Evolutionary conservation across 2,329 filamentous ascomycete species (phyloP), one percentile per base, ranked within the genome.

Genomic region (Cadophora luteo-olivacea): DNA sequence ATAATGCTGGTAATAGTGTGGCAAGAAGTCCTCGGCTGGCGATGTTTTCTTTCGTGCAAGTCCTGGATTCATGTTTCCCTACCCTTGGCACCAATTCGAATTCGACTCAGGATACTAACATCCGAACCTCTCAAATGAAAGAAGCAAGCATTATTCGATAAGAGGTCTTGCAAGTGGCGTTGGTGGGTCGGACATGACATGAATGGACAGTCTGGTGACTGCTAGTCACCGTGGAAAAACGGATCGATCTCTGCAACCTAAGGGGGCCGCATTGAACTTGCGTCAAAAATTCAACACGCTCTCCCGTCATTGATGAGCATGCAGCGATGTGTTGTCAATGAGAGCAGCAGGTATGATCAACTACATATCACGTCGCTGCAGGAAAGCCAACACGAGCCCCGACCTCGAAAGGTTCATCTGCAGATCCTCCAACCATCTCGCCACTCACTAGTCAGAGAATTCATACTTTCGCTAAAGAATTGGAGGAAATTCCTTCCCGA

Each of bases 261-360:
- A n/a, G 41, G 64, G 33, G 49, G 68, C 68, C 67, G 69, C 72
- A 73, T 75, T 67, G 60, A 61, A 66, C 41, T 41, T 71, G 51
- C 68, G 68, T 69, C 67, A 49, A 62, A 48, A 24, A 25, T 48
- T 65, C 61, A 57, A 61, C n/a, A 41, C 60, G 7, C 41, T 58
- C 57, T 45, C 33, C 58, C 58, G 58, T 68, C 65, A 38, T 65
- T 52, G 66, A 63, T 68, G 70, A 72, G 69, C 67, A 71, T 73
- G 38, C 51, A 67, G 29, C 54, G 69, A 76, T 78, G 76, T 75
- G 75, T 75, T 77, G 76, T 75, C 74, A 73, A 32, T 58, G 64
- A 69, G 67, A 67, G 72, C 70, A 67, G 69, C 62, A 69, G 68
- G 68, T 62, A 73, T 68, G 67, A 72, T 71, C 66, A 72, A 62